Conservation (phyloP, 106 monocot species). For the Acanthochlamys bracteata region DNA sequence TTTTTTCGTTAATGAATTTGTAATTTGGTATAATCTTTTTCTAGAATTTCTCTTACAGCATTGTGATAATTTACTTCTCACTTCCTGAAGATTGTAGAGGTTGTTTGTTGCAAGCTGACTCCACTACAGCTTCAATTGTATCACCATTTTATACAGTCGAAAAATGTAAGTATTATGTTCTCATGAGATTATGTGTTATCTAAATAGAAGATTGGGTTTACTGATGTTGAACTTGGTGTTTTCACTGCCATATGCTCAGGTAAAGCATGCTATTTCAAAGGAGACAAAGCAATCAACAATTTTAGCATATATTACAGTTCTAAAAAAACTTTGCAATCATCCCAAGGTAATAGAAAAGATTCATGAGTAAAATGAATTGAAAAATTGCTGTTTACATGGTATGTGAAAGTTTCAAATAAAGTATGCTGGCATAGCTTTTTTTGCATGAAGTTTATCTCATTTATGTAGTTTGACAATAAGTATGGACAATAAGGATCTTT, state of each 20-base stretch:
- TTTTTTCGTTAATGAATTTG: too few species aligned
- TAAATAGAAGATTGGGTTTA: neutral
- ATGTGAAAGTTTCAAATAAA: too few species aligned
- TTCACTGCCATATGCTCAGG: constrained; percentile 24
- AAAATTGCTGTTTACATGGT: too few species aligned
- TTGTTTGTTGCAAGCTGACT: constrained; percentile 93
- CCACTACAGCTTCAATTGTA: constrained; percentile 74
- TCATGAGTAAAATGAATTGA: too few species aligned
- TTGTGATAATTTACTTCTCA: too few species aligned
- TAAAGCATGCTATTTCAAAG: constrained; percentile 61
- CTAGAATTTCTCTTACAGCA: too few species aligned
- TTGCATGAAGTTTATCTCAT: too few species aligned
- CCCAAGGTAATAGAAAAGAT: constrained; percentile 57
- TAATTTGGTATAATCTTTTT: too few species aligned
- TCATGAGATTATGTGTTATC: neutral
- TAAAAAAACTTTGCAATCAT: constrained; percentile 96
- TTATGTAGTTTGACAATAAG: too few species aligned
- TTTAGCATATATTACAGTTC: constrained; percentile 93
- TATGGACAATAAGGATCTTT: too few species aligned
- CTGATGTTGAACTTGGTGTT: neutral
- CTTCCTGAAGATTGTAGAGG: constrained; percentile 72
- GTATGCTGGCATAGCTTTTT: too few species aligned
- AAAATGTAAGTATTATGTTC: constrained; percentile 57
- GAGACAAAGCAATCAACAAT: constrained; percentile 79
- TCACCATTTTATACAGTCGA: constrained; percentile 88